These are phyloP conservation scores for Lentinula boryana DNA, from an alignment of 768 basidiomycete species.

Conservation along the genomic window DNA sequence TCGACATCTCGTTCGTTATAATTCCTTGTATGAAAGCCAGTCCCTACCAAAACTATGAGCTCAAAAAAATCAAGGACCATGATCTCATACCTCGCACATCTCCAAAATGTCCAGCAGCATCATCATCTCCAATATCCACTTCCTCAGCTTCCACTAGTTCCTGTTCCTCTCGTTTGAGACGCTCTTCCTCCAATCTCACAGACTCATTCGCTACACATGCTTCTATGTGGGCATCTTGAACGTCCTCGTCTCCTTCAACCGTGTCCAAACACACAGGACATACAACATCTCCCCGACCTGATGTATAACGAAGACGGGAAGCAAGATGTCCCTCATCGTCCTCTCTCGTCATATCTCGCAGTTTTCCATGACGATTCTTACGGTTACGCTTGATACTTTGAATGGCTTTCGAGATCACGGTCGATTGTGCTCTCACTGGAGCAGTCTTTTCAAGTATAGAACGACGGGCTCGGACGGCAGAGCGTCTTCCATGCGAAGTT, in stretches of 20 bases:
- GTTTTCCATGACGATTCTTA: slow-evolving; percentile 58
- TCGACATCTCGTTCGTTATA: slow-evolving; percentile 59
- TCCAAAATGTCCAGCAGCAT: slow-evolving; percentile 35
- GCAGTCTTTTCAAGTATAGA: slow-evolving; percentile 20
- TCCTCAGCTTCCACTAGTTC: slow-evolving; percentile 24
- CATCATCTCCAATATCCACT: slow-evolving; percentile 21
- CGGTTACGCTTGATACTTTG: slow-evolving; percentile 61
- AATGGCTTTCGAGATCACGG: slow-evolving; percentile 46
- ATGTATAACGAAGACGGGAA: slow-evolving; percentile 15
- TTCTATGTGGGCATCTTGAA: slow-evolving; percentile 78
- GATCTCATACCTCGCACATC: slow-evolving; percentile 38
- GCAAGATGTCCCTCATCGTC: slow-evolving; percentile 38
- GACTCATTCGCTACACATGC: slow-evolving; percentile 62
- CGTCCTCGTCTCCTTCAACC: slow-evolving; percentile 63
- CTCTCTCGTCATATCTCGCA: slow-evolving; percentile 63
- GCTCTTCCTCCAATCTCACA: slow-evolving; percentile 35
- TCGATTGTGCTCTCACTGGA: slow-evolving; percentile 19
- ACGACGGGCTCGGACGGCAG: slow-evolving; percentile 38
- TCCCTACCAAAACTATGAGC: slow-evolving; percentile 33
- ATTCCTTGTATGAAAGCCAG: slow-evolving; percentile 66
- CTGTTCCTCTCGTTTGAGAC: slow-evolving; percentile 28
- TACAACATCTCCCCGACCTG: slow-evolving; percentile 35
- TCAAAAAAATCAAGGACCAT: slow-evolving; percentile 17
- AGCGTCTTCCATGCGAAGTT: slow-evolving; percentile 26
- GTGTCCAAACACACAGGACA: slow-evolving; percentile 65